Base-by-base conservation (phyloP, 129 eudicot species). In the Sambucus nigra region DNA sequence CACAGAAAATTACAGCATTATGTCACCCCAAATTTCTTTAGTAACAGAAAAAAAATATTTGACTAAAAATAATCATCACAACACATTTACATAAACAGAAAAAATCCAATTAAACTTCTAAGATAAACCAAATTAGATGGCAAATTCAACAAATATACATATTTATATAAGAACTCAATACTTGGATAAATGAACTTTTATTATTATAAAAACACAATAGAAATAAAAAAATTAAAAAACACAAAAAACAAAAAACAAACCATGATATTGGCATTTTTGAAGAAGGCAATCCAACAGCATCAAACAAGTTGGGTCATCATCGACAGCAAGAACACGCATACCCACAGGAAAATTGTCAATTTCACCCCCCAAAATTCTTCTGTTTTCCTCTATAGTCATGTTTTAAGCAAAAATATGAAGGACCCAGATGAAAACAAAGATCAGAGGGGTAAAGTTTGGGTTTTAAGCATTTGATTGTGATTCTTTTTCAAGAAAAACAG, bases 291-390 rank as follows among this genome's bases (percentile, higher is more conserved):
- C 96, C 72, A 87, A 71, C 33, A 79, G 51, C 82, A 73, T 87
- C 66, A 87, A 76, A 63, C 96, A 87, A 68, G 76, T 82, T 9
- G 76, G 80, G 73, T 87, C 88, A 73, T 87, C 96, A 74, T 87
- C 96, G 54, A 87, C 96, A 57, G 96, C 96, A 87, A 87, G 96
- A 76, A 87, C 93, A 55, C 93, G 76, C 88, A 87, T 73, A 53
- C 96, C 96, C 57, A 76, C 75, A 9, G 96, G 96, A 66, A 87
- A 87, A 47, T 75, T 75, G 41, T 82, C 96, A 35, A 35, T 35
- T 63, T 51, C 53, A 61, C 63, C 71, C 46, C 79, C 79, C 32
- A 68, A 38, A 58, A 44, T 38, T 40, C 47, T 51, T 58, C 71
- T 66, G 42, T 69, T 66, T 73, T 76, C 93, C 65, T 82, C 96